A percentile compares a stretch with the other conserved stretches of the same genome.
These are phyloP conservation scores for Globisporangium cederbergense DNA, from an alignment of 352 stramenopile species.

Conservation along the genomic window DNA sequence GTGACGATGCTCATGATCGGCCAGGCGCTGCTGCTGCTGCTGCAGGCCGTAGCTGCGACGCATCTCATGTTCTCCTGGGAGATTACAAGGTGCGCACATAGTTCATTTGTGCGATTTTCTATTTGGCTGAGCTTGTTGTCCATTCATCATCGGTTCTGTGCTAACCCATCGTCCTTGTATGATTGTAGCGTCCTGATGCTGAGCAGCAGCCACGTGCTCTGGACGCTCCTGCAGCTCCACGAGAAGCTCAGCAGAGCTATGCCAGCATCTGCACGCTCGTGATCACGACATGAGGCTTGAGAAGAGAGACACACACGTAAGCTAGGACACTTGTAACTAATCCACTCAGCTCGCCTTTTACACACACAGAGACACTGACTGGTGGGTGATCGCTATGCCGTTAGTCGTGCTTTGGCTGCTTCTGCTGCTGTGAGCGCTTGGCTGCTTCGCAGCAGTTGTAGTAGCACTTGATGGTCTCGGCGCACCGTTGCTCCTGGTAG, in stretches of 20 bases:
- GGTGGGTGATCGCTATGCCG: background rate
- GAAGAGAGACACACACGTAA: background rate
- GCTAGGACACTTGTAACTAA: background rate
- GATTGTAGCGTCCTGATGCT: conserved; percentile 31
- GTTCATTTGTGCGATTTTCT: background rate
- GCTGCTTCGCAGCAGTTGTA: conserved; percentile 65
- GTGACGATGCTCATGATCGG: conserved; percentile 26
- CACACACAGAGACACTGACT: too few relatives aligned
- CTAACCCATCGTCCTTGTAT: background rate
- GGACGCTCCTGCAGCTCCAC: conserved; percentile 32
- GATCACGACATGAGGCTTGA: background rate
- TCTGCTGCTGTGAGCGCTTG: conserved; percentile 32
- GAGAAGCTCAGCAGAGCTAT: conserved; percentile 19
- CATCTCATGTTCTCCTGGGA: conserved; percentile 38
- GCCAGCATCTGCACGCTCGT: background rate
- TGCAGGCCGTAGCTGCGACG: conserved; percentile 22
- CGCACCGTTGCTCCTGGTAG: conserved; percentile 75
- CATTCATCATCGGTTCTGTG: background rate
- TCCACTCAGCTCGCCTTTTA: background rate
- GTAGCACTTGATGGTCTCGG: conserved; percentile 57
- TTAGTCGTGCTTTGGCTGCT: background rate
- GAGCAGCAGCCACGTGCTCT: conserved; percentile 47
- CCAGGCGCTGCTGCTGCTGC: conserved; percentile 31
- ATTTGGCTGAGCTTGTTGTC: background rate
- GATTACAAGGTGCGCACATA: conserved; percentile 29